A percentile compares a stretch with the other conserved stretches of the same genome.
phyloP scores from a whole-genome alignment of 306 rosid species.

The Gleditsia sinensis region DNA sequence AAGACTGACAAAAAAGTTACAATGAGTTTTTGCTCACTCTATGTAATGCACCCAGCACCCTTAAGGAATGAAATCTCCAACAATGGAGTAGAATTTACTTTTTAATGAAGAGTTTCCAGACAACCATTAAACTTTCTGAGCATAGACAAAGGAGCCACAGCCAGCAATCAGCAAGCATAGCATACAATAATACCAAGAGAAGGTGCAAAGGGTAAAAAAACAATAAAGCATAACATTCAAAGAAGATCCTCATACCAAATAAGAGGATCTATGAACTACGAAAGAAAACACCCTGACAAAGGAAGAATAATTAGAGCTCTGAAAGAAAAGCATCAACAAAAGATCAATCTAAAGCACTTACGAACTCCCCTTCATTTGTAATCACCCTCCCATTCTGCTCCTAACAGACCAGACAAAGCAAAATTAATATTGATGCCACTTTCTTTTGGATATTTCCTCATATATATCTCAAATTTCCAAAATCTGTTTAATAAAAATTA shows the following conservation, averaged over 20 bases:
- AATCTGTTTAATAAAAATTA: neutral
- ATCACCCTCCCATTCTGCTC: neutral
- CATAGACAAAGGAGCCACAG: neutral
- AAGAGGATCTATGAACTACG: neutral
- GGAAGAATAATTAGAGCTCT: neutral
- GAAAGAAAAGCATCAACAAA: neutral
- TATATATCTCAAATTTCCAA: neutral
- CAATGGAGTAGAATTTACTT: neutral
- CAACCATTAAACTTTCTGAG: neutral
- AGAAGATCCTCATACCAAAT: neutral
- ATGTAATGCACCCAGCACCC: conserved; percentile 2
- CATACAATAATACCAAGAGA: no score
- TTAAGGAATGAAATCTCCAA: conserved; percentile 2
- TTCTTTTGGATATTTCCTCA: neutral
- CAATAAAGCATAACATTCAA: neutral
- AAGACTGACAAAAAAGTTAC: neutral
- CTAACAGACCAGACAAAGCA: neutral
- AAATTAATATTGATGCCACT: neutral
- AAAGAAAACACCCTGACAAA: neutral
- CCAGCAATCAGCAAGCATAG: neutral
- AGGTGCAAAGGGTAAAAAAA: neutral
- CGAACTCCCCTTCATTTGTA: neutral
- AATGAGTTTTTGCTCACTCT: neutral
- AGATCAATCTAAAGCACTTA: neutral
- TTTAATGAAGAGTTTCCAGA: neutral